Evolutionary conservation across 179 eudicot species (phyloP).

Genomic region (Nepenthes alata): DNA sequence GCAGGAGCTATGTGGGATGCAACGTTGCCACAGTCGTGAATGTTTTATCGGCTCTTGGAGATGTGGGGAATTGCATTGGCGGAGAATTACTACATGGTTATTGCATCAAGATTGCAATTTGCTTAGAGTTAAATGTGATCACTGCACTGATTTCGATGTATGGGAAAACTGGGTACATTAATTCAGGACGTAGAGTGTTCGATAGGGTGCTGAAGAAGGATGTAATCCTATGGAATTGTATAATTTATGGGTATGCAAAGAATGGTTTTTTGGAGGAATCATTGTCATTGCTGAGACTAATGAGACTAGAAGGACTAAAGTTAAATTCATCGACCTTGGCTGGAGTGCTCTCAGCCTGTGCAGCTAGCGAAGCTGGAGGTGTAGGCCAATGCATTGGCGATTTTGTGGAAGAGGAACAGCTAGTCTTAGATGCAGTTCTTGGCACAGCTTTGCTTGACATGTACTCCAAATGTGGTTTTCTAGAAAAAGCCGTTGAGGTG

Average conservation of each 20-base stretch:
- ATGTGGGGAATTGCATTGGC: conserved; percentile 4
- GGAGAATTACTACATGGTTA: conserved; percentile 23
- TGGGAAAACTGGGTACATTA: conserved; percentile 12
- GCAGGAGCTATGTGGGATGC: conserved; percentile 1
- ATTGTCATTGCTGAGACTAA: conserved; percentile 6
- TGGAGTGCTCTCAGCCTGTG: conserved; percentile 27
- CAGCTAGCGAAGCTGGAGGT: conserved; percentile 21
- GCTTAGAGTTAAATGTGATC: conserved; percentile 7
- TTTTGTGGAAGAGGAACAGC: conserved; percentile 16
- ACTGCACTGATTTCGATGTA: conserved; percentile 28
- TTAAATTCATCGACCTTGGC: conserved; percentile 36
- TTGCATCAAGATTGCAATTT: conserved; percentile 19
- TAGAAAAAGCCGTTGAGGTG: conserved; percentile 18
- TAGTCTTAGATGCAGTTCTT: conserved; percentile 22
- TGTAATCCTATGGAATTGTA: conserved; percentile 27
- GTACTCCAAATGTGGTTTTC: conserved; percentile 31
- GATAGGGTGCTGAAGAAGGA: conserved; percentile 18
- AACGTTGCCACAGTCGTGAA: conserved; percentile 9
- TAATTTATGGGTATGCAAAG: conserved; percentile 27
- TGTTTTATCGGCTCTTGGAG: conserved; percentile 17
- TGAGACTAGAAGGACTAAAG: conserved; percentile 14
- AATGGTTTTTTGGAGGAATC: conserved; percentile 19
- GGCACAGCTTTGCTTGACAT: conserved; percentile 28
- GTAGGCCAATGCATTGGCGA: conserved; percentile 13
- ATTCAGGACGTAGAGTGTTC: conserved; percentile 18